These are phyloP conservation scores for Metarhizium humberi DNA, from an alignment of 2,329 filamentous ascomycete species.

Conservation along the genomic window DNA sequence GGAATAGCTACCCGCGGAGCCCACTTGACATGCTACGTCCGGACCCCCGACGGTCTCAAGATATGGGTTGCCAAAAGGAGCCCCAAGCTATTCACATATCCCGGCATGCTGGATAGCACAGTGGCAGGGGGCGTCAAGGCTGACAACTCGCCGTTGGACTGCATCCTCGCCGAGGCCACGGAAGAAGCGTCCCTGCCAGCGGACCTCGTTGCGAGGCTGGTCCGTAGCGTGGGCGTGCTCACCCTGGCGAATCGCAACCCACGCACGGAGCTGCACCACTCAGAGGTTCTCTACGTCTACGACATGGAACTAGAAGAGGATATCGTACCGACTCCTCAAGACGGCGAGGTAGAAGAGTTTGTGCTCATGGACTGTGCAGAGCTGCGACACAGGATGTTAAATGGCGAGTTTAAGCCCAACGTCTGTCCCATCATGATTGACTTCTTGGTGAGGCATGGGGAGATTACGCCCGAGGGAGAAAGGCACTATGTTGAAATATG, in stretches of 20 bases:
- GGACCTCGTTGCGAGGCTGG: conserved; percentile 15
- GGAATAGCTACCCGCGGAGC: conserved; percentile 57
- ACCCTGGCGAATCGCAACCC: conserved; percentile 23
- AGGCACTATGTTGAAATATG: conserved; percentile 61
- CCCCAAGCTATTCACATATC: conserved; percentile 60
- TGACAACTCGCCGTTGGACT: conserved; percentile 55
- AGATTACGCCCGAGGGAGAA: conserved; percentile 65
- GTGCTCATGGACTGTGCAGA: conserved; percentile 51
- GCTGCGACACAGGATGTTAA: conserved; percentile 51
- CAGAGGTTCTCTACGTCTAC: conserved; percentile 55
- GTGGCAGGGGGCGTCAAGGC: conserved; percentile 70
- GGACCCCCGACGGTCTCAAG: conserved; percentile 32
- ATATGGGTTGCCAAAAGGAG: conserved; percentile 67
- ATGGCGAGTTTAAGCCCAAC: conserved; percentile 76
- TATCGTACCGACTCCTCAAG: conserved; percentile 56
- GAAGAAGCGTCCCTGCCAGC: conserved; percentile 54
- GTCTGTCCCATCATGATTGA: conserved; percentile 70
- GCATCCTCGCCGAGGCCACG: conserved; percentile 59
- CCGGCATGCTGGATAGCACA: conserved; percentile 67
- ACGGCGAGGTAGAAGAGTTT: conserved; percentile 74
- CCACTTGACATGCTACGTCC: conserved; percentile 56
- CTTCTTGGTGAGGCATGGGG: conserved; percentile 70
- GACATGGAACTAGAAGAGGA: conserved; percentile 57
- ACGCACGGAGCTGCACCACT: conserved; percentile 20
- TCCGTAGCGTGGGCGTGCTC: conserved; percentile 22